A percentile compares a stretch with the other conserved stretches of the same genome.
Evolutionary conservation across 1,284 basidiomycete genomes (phyloP).

Genomic region (Pseudozyma tsukubaensis): DNA sequence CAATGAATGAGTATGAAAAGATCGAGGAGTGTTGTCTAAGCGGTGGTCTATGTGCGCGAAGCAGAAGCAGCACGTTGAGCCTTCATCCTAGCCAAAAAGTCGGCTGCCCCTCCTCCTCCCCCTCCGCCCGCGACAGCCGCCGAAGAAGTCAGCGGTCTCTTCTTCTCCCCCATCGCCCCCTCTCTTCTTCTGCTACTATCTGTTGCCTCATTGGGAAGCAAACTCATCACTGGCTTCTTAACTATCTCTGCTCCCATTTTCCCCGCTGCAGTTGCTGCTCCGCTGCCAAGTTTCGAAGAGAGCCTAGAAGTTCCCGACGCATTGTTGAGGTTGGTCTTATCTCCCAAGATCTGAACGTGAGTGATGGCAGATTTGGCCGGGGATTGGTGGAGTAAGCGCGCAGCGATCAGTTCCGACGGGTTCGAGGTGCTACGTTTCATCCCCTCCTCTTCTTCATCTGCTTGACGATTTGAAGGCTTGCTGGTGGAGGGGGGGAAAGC

Average conservation of each 20-base stretch:
- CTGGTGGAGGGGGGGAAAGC: background rate
- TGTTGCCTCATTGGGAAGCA: background rate
- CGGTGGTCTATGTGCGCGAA: background rate
- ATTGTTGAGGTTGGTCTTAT: conserved; percentile 23
- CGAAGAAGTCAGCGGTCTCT: background rate
- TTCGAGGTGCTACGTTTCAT: conserved; percentile 39
- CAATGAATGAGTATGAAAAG: background rate
- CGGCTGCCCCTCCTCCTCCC: conserved; percentile 22
- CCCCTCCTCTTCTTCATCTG: background rate
- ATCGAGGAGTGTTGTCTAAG: background rate
- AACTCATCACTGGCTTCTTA: background rate
- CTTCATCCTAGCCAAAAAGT: conserved; percentile 45
- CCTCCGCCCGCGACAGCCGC: background rate
- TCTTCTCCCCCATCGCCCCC: background rate
- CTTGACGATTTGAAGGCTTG: background rate
- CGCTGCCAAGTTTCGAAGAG: conserved; percentile 8
- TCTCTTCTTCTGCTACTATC: conserved; percentile 3
- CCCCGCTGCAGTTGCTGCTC: background rate
- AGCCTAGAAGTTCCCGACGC: conserved; percentile 10
- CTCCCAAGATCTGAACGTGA: conserved; percentile 1
- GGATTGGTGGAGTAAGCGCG: conserved; percentile 3
- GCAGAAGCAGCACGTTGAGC: conserved; percentile 29
- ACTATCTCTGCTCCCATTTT: background rate
- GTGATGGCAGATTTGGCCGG: conserved; percentile 8
- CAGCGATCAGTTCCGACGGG: conserved; percentile 36